Evolutionary conservation across 2,329 filamentous ascomycete genomes (phyloP).

Genomic region (Diaporthe batatas): DNA sequence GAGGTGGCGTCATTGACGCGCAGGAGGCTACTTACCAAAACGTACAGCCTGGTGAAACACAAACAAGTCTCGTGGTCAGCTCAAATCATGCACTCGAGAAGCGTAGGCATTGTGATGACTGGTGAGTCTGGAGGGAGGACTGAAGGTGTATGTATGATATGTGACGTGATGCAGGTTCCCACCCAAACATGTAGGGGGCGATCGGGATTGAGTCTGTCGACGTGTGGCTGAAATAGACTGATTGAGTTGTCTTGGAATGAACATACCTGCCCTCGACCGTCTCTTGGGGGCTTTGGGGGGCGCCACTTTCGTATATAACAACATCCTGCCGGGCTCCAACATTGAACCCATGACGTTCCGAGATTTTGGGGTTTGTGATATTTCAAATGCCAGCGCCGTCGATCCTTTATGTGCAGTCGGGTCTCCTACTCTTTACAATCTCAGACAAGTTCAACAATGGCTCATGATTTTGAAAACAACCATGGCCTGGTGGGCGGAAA

Average conservation of each 20-base stretch:
- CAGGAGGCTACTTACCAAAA: conserved; percentile 60
- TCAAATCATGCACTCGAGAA: conserved; percentile 45
- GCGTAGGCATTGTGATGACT: not conserved
- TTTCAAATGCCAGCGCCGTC: not conserved
- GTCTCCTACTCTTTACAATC: not conserved
- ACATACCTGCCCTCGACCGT: conserved; percentile 71
- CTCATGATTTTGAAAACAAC: conserved; percentile 18
- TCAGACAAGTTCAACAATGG: not conserved
- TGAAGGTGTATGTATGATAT: conserved; percentile 23
- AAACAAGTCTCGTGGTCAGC: conserved; percentile 41
- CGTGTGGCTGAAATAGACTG: not conserved
- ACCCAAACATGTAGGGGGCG: not conserved
- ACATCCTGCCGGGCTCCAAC: conserved; percentile 55
- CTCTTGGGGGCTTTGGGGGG: conserved; percentile 70
- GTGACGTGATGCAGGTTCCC: conserved; percentile 6
- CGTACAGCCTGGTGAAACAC: conserved; percentile 59
- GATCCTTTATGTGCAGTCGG: not conserved
- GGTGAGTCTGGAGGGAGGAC: not conserved
- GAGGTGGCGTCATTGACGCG: conserved; percentile 15
- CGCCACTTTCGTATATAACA: conserved; percentile 70
- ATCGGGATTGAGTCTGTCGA: not conserved
- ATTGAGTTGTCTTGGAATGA: conserved; percentile 25
- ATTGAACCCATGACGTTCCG: not conserved
- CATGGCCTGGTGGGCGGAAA: conserved; percentile 2
- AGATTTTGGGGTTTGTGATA: not conserved